A percentile compares a stretch with the other conserved stretches of the same genome.
Evolutionary conservation across 2,329 filamentous ascomycete genomes (phyloP).

Genomic region (Annulohypoxylon truncatum): DNA sequence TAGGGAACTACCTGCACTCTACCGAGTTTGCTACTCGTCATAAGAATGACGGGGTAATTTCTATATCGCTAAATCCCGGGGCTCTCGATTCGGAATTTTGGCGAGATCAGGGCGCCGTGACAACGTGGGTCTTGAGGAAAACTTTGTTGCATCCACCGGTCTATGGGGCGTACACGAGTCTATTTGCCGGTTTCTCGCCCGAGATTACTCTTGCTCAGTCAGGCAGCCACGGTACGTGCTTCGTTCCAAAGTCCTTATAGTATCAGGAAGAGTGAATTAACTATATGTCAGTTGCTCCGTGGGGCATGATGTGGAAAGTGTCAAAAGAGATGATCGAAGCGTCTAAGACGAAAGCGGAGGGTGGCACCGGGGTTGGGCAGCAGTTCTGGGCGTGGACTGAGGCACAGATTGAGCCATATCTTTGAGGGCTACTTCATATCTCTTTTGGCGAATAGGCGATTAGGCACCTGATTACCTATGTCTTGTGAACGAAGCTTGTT

Average conservation of each 20-base stretch:
- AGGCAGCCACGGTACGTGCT: conserved; percentile 44
- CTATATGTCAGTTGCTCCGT: conserved; percentile 51
- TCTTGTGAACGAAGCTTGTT: background rate
- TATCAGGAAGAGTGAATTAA: background rate
- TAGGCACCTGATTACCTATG: too few relatives aligned
- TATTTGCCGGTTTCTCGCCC: conserved; percentile 59
- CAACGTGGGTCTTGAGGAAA: background rate
- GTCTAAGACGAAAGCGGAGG: conserved; percentile 48
- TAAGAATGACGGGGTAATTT: conserved; percentile 45
- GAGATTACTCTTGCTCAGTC: conserved; percentile 55
- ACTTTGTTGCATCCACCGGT: conserved; percentile 43
- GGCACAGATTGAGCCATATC: conserved; percentile 50
- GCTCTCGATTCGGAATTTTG: conserved; percentile 53
- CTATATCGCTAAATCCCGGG: conserved; percentile 53
- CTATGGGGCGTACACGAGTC: conserved; percentile 59
- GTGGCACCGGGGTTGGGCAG: conserved; percentile 52
- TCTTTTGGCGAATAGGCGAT: too few relatives aligned
- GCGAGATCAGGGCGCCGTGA: conserved; percentile 28
- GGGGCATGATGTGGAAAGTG: conserved; percentile 52
- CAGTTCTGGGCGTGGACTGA: conserved; percentile 57
- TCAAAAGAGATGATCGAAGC: conserved; percentile 48
- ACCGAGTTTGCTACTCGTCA: conserved; percentile 18
- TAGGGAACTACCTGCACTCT: conserved; percentile 4
- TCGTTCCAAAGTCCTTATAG: background rate
- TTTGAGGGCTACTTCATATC: too few relatives aligned